Conservation (phyloP, 306 rosid species). For the Herpetospermum pedunculosum region DNA sequence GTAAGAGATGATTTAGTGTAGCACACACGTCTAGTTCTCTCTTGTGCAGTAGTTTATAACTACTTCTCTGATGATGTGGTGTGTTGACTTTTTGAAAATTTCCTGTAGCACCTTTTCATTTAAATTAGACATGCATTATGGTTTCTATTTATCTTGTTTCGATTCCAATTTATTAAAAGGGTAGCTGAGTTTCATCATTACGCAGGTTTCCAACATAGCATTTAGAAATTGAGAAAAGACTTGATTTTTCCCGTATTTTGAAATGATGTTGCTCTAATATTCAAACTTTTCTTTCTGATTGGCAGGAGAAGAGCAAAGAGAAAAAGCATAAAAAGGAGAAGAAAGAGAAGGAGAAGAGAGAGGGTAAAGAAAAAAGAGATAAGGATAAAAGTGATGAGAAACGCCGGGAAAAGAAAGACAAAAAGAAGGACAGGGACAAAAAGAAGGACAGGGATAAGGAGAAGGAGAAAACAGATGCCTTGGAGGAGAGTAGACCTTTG, state of each 20-base stretch:
- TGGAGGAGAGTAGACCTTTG: slow-evolving; percentile 41
- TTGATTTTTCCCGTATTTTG: neutral
- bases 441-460: slow-evolving; percentile 50
- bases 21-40: neutral
- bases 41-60: neutral
- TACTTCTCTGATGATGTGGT: neutral
- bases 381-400: slow-evolving; percentile 61
- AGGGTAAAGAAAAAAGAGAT: slow-evolving; percentile 56
- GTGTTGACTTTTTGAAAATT: neutral
- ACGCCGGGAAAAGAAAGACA: slow-evolving; percentile 70
- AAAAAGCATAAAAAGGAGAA: slow-evolving; percentile 68
- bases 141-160: neutral
- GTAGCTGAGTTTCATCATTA: neutral
- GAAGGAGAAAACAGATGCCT: slow-evolving; percentile 33
- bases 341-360: slow-evolving; percentile 66
- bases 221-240: neutral
- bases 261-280: neutral
- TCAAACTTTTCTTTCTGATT: neutral
- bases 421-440: slow-evolving; percentile 56
- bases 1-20: neutral
- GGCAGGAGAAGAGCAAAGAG: slow-evolving; percentile 69
- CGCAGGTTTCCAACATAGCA: neutral
- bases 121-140: neutral
- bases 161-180: neutral
- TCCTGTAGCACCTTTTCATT: neutral